phyloP scores from a whole-genome alignment of 1,284 basidiomycete species.

The Termitomyces sp. region DNA sequence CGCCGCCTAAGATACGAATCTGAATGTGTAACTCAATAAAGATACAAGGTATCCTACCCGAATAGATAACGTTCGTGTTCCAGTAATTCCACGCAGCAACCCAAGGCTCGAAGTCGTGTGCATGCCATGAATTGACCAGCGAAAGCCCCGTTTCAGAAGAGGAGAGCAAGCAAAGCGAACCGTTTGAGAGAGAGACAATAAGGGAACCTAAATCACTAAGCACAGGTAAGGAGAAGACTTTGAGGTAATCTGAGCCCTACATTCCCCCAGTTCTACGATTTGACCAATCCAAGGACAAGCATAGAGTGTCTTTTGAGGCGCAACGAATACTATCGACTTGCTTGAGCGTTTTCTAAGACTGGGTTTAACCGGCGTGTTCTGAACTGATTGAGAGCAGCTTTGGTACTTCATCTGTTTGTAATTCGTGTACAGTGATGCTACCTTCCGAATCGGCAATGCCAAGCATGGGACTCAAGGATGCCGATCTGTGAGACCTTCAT shows the following conservation, averaged over 20 bases:
- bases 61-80: constrained; percentile 75
- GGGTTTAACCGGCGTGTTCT: not conserved
- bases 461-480: constrained; percentile 41
- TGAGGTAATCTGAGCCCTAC: constrained; percentile 20
- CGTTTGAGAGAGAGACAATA: constrained; percentile 78
- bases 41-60: constrained; percentile 47
- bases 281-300: constrained; percentile 88
- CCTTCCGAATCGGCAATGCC: constrained; percentile 85
- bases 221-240: constrained; percentile 3
- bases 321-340: constrained; percentile 49
- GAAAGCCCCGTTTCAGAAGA: constrained; percentile 38
- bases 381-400: not conserved
- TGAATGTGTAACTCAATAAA: not conserved
- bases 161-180: constrained; percentile 59
- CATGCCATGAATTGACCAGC: constrained; percentile 66
- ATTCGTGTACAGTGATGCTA: constrained; percentile 57
- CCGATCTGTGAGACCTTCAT: constrained; percentile 52
- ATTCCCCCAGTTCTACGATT: constrained; percentile 42
- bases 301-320: constrained; percentile 57
- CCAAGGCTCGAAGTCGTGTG: constrained; percentile 96
- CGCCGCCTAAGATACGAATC: constrained; percentile 64
- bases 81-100: constrained; percentile 88
- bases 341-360: constrained; percentile 39
- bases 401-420: constrained; percentile 45
- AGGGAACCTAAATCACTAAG: constrained; percentile 50